A percentile compares a stretch with the other conserved stretches of the same genome.
Evolutionary conservation across 371 early-diverging fungal species (phyloP).

Genomic region (Mucor velutinosus): DNA sequence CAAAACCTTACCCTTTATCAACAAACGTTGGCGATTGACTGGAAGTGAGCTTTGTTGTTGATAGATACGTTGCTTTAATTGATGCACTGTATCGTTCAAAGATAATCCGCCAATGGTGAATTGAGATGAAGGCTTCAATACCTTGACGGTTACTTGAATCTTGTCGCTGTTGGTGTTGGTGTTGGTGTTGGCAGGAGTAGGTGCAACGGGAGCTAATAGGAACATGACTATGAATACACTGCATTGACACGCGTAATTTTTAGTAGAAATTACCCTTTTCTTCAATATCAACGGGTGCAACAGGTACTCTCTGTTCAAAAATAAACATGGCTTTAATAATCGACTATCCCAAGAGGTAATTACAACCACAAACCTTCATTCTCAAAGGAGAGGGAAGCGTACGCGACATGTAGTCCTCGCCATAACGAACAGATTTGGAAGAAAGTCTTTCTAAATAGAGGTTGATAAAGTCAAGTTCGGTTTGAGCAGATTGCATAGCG

Average conservation of each 20-base stretch:
- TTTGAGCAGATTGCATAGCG: slow-evolving; percentile 26
- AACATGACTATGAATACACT: background rate
- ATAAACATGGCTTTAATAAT: background rate
- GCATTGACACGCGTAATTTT: background rate
- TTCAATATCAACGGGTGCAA: background rate
- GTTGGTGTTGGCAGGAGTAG: background rate
- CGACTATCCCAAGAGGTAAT: background rate
- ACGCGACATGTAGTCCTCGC: slow-evolving; percentile 42
- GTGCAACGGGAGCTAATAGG: background rate
- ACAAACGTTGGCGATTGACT: slow-evolving; percentile 53
- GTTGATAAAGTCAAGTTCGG: slow-evolving; percentile 39
- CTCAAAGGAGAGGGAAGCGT: slow-evolving; percentile 29
- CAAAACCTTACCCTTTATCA: slow-evolving; percentile 67
- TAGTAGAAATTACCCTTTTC: slow-evolving; percentile 8
- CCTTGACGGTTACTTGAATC: slow-evolving; percentile 40
- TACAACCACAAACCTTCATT: slow-evolving; percentile 35
- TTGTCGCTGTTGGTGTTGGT: slow-evolving; percentile 3
- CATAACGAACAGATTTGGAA: slow-evolving; percentile 48
- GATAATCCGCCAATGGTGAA: slow-evolving; percentile 33
- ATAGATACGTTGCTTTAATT: slow-evolving; percentile 50
- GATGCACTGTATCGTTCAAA: slow-evolving; percentile 34
- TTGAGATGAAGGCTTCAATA: slow-evolving; percentile 49
- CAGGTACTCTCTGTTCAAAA: slow-evolving; percentile 15
- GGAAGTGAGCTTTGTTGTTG: slow-evolving; percentile 40
- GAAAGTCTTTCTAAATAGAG: slow-evolving; percentile 43